These are phyloP conservation scores for Adenanthera pavonina DNA, from an alignment of 306 rosid species.

Conservation along the genomic window DNA sequence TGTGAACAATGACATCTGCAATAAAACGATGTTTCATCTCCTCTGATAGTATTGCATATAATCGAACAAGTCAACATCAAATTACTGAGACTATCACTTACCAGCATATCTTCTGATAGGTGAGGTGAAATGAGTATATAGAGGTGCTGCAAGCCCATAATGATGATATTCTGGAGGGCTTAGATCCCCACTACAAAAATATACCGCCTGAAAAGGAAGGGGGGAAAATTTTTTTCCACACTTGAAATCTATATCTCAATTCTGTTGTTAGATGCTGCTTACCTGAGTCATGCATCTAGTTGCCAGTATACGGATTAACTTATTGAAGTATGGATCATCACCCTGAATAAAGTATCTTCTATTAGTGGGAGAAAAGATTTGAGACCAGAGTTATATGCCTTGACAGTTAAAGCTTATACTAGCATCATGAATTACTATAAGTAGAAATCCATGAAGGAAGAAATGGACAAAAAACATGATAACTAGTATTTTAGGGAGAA, in stretches of 20 bases:
- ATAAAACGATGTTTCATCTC: conserved; percentile 34
- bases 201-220: conserved; percentile 70
- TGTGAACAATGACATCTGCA: conserved; percentile 92
- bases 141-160: conserved; percentile 93
- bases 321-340: conserved; percentile 94
- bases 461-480: background rate
- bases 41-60: conserved; percentile 29
- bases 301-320: conserved; percentile 88
- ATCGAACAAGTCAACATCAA: conserved; percentile 32
- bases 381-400: conserved; percentile 15
- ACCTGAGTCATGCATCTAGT: conserved; percentile 99
- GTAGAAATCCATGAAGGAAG: conserved; percentile 31
- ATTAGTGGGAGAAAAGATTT: conserved; percentile 2
- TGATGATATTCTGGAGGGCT: conserved; percentile 93
- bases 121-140: conserved; percentile 97
- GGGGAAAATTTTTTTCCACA: conserved; percentile 20
- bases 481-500: background rate
- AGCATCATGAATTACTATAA: background rate
- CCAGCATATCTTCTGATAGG: conserved; percentile 99
- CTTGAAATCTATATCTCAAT: conserved; percentile 26
- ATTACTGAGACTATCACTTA: conserved; percentile 35
- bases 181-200: conserved; percentile 96
- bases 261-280: conserved; percentile 40
- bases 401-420: conserved; percentile 8
- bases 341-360: conserved; percentile 56